Evolutionary conservation across 2,329 filamentous ascomycete species (phyloP), one percentile per base, ranked within the genome.

Genomic region (Fusarium euwallaceae): DNA sequence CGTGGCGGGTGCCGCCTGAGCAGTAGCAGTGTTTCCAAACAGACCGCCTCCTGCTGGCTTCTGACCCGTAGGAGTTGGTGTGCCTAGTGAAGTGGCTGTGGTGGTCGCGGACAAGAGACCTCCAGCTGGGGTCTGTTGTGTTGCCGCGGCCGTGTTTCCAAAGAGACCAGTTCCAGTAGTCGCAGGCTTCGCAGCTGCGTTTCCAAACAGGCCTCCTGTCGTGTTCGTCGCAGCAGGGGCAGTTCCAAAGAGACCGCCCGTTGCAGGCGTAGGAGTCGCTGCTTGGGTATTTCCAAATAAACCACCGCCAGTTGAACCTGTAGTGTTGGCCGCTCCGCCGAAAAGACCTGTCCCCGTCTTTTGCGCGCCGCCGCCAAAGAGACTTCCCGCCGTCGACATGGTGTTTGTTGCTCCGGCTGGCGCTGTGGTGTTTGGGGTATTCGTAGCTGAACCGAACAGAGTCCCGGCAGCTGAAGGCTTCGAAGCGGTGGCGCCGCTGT

Each of bases 371-470:
- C 59, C 61, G 43, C 76, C 76, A 67, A 78, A 78, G 41, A 78
- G 66, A 60, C 83, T 80, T 48, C 84, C 82, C 22, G 80, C 78
- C 22, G 82, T 81, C 56, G 84, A 80, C 78, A 84, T 84, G 65
- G 63, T 78, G 79, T 74, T 72, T 68, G 78, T 72, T 68, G 78
- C 70, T 65, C 60, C 69, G 66, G 62, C 73, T 69, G 76, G 61
- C 37, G 79, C 69, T 16, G 81, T 70, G n/a, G 80, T 75, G 77
- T 80, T 70, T 39, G 48, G 24, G 60, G 77, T 73, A 29, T 78
- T 73, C 29, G 76, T 72, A 61, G 74, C 70, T 51, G 82, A 80
- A 58, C 83, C 83, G 70, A 86, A 84, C 17, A 86, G 80, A 59
- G 81, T 80, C 16, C 80, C 80, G 22, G 82, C 69, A 43, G 82